Evolutionary conservation across 306 rosid genomes (phyloP), one percentile per base, ranked within the genome.

Genomic region (Quercus variabilis): DNA sequence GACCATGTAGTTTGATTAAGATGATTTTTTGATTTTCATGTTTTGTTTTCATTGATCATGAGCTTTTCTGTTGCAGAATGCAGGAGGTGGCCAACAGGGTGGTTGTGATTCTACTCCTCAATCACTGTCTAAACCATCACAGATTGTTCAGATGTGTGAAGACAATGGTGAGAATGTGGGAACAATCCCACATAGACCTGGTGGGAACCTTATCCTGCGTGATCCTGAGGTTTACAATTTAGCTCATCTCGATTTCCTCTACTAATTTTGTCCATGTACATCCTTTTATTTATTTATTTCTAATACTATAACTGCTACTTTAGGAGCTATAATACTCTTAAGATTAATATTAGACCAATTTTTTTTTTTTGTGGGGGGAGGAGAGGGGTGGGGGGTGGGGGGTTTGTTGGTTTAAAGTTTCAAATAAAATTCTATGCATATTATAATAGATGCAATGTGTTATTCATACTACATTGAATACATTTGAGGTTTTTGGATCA

Each of bases 181-280:
- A 49, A 75, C 63, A 71, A 78, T 79, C 73, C 77, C 90, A 46
- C 52, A 75, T 71, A 78, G 74, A 79, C 68, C 76, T 76, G 74
- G 71, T 62, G 89, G 73, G 63, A 87, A 71, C 54, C 65, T 75
- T 57, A 57, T 64, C 23, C 81, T 65, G 55, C 79, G 79, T 55
- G 83, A 74, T 71, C 71, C 86, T 71, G 79, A 90, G 90, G 92
- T 89, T 86, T 89, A 87, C 74, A 46, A 43, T 14, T 26, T 63
- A 75, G 69, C 18, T 30, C 72, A 15, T 26, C 9, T 63, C 43
- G 17, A 15, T 5, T 28, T 28, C 43, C 17, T 59, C 18, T 25
- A 26, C 67, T 26, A 23, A 63, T 1, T 63, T 15, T n/a, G 23
- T 63, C 69, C 17, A 6, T 15, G 21, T 14, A 30, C 41, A 28